Conservation (phyloP, 169 alveolate species). For the Plasmodium knowlesi region DNA sequence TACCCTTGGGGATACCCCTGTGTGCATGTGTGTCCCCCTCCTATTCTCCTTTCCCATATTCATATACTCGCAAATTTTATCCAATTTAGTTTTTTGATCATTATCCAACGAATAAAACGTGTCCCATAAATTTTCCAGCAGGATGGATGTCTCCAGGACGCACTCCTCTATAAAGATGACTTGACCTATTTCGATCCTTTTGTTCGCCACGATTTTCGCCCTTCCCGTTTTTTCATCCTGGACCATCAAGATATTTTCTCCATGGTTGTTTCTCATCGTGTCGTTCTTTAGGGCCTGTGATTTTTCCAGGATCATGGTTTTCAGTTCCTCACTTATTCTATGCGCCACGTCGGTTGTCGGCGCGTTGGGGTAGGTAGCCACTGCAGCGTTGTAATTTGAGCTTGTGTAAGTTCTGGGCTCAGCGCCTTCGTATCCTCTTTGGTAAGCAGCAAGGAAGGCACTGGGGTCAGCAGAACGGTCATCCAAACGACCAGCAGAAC, state of each 20-base stretch:
- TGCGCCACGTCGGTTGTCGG: not conserved
- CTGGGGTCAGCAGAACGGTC: not conserved
- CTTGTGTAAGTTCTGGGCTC: not conserved
- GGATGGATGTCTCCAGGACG: constrained; percentile 71
- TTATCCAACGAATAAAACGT: constrained; percentile 4
- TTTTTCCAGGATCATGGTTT: not conserved
- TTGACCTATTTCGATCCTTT: constrained; percentile 52
- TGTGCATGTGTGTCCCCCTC: not conserved
- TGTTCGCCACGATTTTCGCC: constrained; percentile 53
- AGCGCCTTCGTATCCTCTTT: not conserved
- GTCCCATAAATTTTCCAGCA: constrained; percentile 52
- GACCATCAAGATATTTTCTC: constrained; percentile 27
- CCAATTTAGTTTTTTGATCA: constrained; percentile 13
- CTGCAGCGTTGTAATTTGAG: not conserved
- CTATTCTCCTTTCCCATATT: constrained; percentile 41
- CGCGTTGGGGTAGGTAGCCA: not conserved
- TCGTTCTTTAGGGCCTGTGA: constrained; percentile 10
- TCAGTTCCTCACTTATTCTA: not conserved
- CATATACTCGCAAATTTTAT: constrained; percentile 16
- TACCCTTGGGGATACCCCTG: not conserved
- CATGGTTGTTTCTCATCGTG: constrained; percentile 14
- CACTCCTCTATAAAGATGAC: constrained; percentile 41
- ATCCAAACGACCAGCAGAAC: no score
- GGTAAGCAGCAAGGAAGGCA: not conserved
- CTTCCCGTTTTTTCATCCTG: constrained; percentile 42